Percentiles rank a stretch among this genome's conserved stretches.
These are phyloP conservation scores for Microcos paniculata DNA, from an alignment of 345 rosid genomes.

Conservation along the genomic window DNA sequence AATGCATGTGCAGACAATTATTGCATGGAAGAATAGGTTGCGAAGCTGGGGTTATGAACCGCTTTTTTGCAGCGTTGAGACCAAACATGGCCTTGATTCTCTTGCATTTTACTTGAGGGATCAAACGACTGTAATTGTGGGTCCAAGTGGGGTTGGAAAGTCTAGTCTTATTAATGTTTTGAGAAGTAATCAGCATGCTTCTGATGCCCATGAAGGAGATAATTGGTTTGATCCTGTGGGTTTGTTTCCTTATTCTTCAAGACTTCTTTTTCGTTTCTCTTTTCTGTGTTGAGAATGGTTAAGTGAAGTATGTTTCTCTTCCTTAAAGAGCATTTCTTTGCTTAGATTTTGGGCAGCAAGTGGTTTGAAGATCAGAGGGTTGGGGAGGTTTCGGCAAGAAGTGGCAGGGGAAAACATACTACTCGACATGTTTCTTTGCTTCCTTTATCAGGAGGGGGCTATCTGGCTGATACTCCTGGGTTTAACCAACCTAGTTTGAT, in stretches of 20 bases:
- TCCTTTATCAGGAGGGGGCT: constrained; percentile 76
- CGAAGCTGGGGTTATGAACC: constrained; percentile 84
- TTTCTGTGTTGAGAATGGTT: background rate
- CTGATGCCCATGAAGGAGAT: constrained; percentile 41
- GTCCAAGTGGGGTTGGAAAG: constrained; percentile 99
- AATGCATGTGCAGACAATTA: constrained; percentile 48
- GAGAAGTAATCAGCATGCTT: constrained; percentile 44
- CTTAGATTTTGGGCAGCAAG: constrained; percentile 68
- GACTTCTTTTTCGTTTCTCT: background rate
- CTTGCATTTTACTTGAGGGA: constrained; percentile 57
- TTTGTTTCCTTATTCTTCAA: constrained; percentile 15
- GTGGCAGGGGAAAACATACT: constrained; percentile 92
- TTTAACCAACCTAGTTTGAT: constrained; percentile 87
- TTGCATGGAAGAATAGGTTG: constrained; percentile 64
- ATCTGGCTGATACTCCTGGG: constrained; percentile 95
- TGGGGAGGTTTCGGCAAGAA: constrained; percentile 79
- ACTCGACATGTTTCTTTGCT: constrained; percentile 83
- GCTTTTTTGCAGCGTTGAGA: constrained; percentile 72
- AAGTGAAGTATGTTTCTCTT: background rate
- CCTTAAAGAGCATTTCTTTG: background rate
- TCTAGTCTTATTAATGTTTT: constrained; percentile 84
- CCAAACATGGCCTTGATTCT: constrained; percentile 59
- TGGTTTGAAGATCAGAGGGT: constrained; percentile 82
- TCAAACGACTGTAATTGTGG: constrained; percentile 88
- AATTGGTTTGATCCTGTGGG: constrained; percentile 78